Conservation (phyloP, 2,329 filamentous ascomycete species). For the Pezicula neosporulosa region DNA sequence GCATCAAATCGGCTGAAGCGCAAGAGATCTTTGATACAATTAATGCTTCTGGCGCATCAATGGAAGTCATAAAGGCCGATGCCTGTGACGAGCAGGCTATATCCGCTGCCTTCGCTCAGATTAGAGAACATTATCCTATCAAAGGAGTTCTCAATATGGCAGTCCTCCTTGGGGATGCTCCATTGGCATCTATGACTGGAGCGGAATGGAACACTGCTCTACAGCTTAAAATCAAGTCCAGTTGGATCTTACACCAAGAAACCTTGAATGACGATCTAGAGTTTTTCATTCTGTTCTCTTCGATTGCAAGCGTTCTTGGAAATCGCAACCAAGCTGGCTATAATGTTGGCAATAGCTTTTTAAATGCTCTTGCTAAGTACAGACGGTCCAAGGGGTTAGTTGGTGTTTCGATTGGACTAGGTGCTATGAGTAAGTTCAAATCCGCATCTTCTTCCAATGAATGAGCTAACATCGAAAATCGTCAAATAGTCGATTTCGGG, state of each 20-base stretch:
- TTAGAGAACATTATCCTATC: background rate
- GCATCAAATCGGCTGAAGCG: background rate
- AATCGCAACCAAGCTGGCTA: constrained; percentile 1
- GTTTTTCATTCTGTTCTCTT: constrained; percentile 1
- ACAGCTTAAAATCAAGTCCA: background rate
- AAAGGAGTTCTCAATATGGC: background rate
- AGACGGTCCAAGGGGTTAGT: background rate
- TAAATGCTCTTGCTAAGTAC: background rate
- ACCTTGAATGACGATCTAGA: background rate
- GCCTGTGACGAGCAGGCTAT: background rate
- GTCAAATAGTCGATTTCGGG: background rate
- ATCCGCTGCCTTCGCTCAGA: background rate
- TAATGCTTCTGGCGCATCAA: background rate
- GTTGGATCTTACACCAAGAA: background rate
- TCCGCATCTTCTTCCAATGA: background rate
- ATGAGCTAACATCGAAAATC: background rate
- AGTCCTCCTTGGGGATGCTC: background rate
- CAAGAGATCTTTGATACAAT: background rate
- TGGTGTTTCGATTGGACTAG: background rate
- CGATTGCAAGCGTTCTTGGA: background rate
- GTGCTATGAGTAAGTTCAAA: background rate
- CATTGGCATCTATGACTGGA: background rate
- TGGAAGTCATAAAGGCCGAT: background rate
- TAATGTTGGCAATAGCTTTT: background rate
- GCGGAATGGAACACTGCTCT: background rate